Evolutionary conservation across 2,329 filamentous ascomycete genomes (phyloP).

Genomic region (Curvularia hawaiiensis): DNA sequence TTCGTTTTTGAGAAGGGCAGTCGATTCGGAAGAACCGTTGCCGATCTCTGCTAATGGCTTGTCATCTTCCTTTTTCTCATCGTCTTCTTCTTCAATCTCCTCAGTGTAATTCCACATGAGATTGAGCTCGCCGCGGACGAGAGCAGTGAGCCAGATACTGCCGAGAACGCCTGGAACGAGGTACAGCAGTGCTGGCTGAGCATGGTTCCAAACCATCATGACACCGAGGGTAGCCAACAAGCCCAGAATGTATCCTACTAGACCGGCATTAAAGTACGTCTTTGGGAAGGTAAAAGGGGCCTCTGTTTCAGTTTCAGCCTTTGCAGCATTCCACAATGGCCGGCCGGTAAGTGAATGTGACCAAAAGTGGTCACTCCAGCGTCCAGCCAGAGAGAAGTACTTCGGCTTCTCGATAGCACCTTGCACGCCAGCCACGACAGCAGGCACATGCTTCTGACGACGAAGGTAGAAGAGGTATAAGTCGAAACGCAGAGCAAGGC

Average conservation of each 20-base stretch:
- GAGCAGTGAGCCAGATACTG: slow-evolving; percentile 75
- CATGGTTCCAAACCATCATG: slow-evolving; percentile 78
- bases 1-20: slow-evolving; percentile 12
- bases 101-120: slow-evolving; percentile 86
- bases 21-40: slow-evolving; percentile 16
- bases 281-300: slow-evolving; percentile 68
- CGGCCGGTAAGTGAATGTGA: slow-evolving; percentile 51
- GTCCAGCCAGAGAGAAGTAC: slow-evolving; percentile 62
- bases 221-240: slow-evolving; percentile 78
- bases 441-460: slow-evolving; percentile 56
- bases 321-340: slow-evolving; percentile 28
- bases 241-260: slow-evolving; percentile 77
- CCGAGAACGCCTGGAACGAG: slow-evolving; percentile 84
- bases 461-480: slow-evolving; percentile 80
- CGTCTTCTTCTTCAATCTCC: slow-evolving; percentile 50
- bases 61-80: slow-evolving; percentile 11
- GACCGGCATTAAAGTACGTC: slow-evolving; percentile 79
- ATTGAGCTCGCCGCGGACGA: slow-evolving; percentile 71
- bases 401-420: slow-evolving; percentile 44
- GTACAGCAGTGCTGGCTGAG: slow-evolving; percentile 90
- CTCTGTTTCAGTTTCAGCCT: slow-evolving; percentile 19
- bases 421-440: slow-evolving; percentile 13
- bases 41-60: slow-evolving; percentile 13
- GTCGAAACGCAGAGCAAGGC: slow-evolving; percentile 87
- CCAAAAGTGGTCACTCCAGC: slow-evolving; percentile 89